Percentiles rank a stretch among this genome's conserved stretches.
phyloP scores from a whole-genome alignment of 208 protist genomes.

The Leishmania arabica region DNA sequence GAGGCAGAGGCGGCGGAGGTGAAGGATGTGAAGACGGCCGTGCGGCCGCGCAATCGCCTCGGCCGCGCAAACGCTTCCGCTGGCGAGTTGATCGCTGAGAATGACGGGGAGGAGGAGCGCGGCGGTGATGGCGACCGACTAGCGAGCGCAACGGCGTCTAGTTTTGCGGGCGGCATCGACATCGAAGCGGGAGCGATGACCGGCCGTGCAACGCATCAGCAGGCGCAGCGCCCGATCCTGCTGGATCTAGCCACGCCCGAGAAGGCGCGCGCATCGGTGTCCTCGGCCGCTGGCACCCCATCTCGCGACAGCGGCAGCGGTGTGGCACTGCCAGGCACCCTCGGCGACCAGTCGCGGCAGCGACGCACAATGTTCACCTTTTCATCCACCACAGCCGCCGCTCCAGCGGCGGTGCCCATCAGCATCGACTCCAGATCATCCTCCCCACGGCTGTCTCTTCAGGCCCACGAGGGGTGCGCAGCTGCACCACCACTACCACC shows the following conservation, averaged over 20 bases:
- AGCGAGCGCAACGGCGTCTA: background rate
- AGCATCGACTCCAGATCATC: background rate
- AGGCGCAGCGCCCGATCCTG: slow-evolving; percentile 21
- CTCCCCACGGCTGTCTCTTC: slow-evolving; percentile 11
- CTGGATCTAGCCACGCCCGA: slow-evolving; percentile 38
- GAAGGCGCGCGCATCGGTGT: slow-evolving; percentile 29
- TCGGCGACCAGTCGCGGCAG: slow-evolving; percentile 2
- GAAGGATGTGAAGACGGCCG: slow-evolving; percentile 44
- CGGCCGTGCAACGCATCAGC: slow-evolving; percentile 11
- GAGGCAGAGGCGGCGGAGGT: slow-evolving; percentile 58
- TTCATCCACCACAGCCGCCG: background rate
- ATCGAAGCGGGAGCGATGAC: background rate
- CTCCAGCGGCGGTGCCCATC: slow-evolving; percentile 4
- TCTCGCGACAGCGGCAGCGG: slow-evolving; percentile 7
- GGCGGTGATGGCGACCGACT: slow-evolving; percentile 3
- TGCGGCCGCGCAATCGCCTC: slow-evolving; percentile 49
- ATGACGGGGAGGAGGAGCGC: slow-evolving; percentile 18
- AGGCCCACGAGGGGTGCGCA: background rate
- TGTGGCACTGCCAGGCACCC: background rate
- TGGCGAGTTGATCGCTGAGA: slow-evolving; percentile 21
- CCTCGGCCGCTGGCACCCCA: slow-evolving; percentile 12
- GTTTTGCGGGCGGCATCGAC: background rate
- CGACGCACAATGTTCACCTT: slow-evolving; percentile 48
- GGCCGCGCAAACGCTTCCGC: slow-evolving; percentile 24
- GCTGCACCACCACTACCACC: background rate